Conservation (phyloP, 176 grass and related monocot species). For the Aegilops umbellulata region DNA sequence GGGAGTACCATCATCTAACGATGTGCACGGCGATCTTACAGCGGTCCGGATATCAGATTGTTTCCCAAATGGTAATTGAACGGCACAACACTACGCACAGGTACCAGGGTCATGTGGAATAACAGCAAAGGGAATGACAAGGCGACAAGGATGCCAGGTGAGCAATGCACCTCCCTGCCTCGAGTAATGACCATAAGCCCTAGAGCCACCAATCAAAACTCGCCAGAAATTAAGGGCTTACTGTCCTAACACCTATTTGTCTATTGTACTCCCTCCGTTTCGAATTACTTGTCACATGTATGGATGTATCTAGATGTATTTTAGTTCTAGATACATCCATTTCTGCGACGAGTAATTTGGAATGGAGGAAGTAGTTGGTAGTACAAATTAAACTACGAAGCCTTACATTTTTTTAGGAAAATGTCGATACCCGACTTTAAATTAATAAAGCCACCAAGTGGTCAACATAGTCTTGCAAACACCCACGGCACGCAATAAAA, state of each 20-base stretch:
- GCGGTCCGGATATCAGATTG: neutral
- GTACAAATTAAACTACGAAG: too few relatives aligned
- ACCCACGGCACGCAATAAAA: too few relatives aligned
- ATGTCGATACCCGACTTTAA: too few relatives aligned
- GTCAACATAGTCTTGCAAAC: too few relatives aligned
- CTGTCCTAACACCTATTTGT: neutral
- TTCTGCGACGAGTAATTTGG: too few relatives aligned
- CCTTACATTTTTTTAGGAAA: too few relatives aligned
- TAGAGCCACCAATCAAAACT: neutral
- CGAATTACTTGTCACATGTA: too few relatives aligned
- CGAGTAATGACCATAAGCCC: neutral
- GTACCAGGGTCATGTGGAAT: constrained; percentile 19
- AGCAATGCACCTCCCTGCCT: neutral
- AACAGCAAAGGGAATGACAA: constrained; percentile 27
- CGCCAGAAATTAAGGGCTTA: constrained; percentile 14
- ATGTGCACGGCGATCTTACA: neutral
- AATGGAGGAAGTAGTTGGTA: too few relatives aligned
- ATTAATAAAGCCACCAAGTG: too few relatives aligned
- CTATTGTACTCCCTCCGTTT: too few relatives aligned
- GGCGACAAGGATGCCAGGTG: constrained; percentile 20
- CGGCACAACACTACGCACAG: neutral
- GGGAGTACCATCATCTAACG: neutral
- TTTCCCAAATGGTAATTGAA: neutral
- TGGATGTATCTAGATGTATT: too few relatives aligned
- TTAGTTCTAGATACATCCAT: too few relatives aligned